Percentiles rank a stretch among this genome's conserved stretches.
phyloP scores from a whole-genome alignment of 352 stramenopile species.

The Sclerospora graminicola region DNA sequence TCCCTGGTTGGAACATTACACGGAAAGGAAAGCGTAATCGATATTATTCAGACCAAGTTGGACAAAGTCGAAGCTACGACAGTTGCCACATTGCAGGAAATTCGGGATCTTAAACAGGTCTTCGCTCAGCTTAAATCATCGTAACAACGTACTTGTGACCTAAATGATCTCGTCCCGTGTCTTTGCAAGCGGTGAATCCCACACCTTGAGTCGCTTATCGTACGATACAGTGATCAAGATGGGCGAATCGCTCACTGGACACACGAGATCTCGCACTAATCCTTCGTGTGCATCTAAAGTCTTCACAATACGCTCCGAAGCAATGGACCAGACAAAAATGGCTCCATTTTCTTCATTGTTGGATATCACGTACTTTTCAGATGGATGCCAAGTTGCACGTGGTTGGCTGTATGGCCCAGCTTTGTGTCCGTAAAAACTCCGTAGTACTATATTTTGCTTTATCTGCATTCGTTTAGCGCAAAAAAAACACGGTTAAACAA shows the following conservation, averaged over 20 bases:
- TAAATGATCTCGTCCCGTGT: conserved; percentile 9
- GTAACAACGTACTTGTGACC: not conserved
- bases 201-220: conserved; percentile 69
- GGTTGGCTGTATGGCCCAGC: conserved; percentile 76
- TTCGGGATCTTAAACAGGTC: conserved; percentile 55
- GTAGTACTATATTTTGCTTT: conserved; percentile 48
- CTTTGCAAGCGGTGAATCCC: conserved; percentile 21
- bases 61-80: conserved; percentile 43
- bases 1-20: conserved; percentile 26
- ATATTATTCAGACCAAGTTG: conserved; percentile 47
- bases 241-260: conserved; percentile 8
- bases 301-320: conserved; percentile 66
- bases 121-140: conserved; percentile 39
- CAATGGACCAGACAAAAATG: conserved; percentile 66
- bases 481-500: not conserved
- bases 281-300: conserved; percentile 58
- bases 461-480: conserved; percentile 25
- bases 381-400: conserved; percentile 58
- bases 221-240: conserved; percentile 67
- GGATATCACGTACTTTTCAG: conserved; percentile 76
- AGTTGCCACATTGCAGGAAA: conserved; percentile 57
- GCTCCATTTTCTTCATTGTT: conserved; percentile 64
- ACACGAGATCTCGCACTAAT: conserved; percentile 45
- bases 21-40: conserved; percentile 30
- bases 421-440: conserved; percentile 80